Evolutionary conservation across 768 basidiomycete species (phyloP), one percentile per base, ranked within the genome.

Genomic region (Russula brevipes): DNA sequence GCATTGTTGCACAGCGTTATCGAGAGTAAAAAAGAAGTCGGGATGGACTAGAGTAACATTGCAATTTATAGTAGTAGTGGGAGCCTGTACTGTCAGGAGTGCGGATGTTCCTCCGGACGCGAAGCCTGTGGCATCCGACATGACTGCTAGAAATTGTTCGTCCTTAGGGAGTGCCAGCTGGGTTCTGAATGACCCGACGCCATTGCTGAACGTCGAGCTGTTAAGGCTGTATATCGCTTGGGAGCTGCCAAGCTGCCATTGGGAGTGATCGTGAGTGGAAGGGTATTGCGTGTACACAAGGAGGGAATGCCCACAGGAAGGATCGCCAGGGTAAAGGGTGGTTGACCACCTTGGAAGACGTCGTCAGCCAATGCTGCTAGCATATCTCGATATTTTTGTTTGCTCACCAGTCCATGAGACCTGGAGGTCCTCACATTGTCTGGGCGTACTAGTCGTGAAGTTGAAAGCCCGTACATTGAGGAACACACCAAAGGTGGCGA

Each of bases 91-190:
- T 42, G 75, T 78, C 45, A 85, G 66, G 6, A 87, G 53, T 49
- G 72, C 60, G 10, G 82, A 80, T 31, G 78, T 76, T 30, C 87
- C 89, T 16, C 41, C 41, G 16, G 41, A 14, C 4, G 76, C 87
- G 70, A 86, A 89, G 1, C 87, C 88, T 33, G 80, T 81, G 17
- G 83, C 77, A 70, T 91, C 89, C 33, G 86, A 90, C 85, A 91
- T 87, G 41, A 82, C 79, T 19, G 86, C 61, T 12, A 42, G 1
- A 89, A 89, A 75, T 57, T 75, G 71, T 17, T 76, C 70, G 35
- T 69, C 73, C 9, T 75, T 69, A 12, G 70, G 36, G 51, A 85
- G 73, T 3, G 78, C 76, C 12, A 89, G 66, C 61, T 76, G 78
- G 0, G 73, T 70, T 12, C 78, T 73, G 70, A 77, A 88, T 0